Percentiles rank a stretch among this genome's conserved stretches.
Conservation (phyloP, 106 monocot genomes). For the Cymbidium sinense region DNA sequence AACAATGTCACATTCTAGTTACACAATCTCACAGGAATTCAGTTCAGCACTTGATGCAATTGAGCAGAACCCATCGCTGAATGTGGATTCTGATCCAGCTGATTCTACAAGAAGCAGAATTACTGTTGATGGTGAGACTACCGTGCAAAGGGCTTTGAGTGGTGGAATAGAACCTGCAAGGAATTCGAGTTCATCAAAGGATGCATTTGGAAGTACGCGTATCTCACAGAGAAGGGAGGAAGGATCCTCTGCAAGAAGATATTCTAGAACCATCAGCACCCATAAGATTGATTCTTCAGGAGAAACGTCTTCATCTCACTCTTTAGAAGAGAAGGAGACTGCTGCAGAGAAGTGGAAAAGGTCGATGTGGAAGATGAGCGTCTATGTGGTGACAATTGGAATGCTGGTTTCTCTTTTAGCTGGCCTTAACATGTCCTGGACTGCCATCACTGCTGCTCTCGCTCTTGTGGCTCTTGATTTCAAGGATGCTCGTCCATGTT, state of each 20-base stretch:
- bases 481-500: constrained; percentile 38
- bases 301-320: not conserved
- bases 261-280: not conserved
- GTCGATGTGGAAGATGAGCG: constrained; percentile 30
- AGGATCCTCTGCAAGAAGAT: not conserved
- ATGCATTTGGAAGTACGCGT: not conserved
- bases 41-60: not conserved
- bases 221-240: constrained; percentile 13
- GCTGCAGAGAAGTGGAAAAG: constrained; percentile 20
- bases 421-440: constrained; percentile 54
- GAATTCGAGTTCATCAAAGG: not conserved
- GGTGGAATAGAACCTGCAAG: constrained; percentile 1
- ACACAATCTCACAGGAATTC: not conserved
- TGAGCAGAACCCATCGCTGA: not conserved
- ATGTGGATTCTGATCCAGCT: not conserved
- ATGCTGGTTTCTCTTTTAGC: constrained; percentile 42
- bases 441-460: constrained; percentile 47
- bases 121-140: not conserved
- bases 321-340: constrained; percentile 6
- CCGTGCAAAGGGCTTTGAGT: not conserved
- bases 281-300: not conserved
- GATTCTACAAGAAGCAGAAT: constrained; percentile 2
- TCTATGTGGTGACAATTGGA: constrained; percentile 40
- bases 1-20: constrained; percentile 19
- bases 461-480: constrained; percentile 56